Conservation (phyloP, 805 yeast genomes). For the Candida quercuum region DNA sequence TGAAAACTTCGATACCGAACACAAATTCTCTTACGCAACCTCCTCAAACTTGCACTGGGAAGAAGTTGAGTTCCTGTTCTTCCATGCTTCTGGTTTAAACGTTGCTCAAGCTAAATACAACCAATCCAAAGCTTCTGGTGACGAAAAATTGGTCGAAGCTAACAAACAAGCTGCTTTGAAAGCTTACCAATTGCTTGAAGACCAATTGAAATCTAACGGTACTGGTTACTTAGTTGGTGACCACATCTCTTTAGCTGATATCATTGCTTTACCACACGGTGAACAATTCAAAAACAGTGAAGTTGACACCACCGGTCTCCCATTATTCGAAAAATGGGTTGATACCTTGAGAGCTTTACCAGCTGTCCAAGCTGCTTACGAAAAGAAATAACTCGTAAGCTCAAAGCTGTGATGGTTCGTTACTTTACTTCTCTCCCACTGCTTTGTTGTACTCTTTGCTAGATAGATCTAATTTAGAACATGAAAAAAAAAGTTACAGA, state of each 20-base stretch:
- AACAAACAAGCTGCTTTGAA: slow-evolving; percentile 29
- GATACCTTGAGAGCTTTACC: slow-evolving; percentile 6
- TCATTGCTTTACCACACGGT: slow-evolving; percentile 34
- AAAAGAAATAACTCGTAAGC: slow-evolving; percentile 2
- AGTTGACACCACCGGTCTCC: slow-evolving; percentile 10
- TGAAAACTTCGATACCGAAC: slow-evolving; percentile 51
- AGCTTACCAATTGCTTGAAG: slow-evolving; percentile 46
- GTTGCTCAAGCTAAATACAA: slow-evolving; percentile 58
- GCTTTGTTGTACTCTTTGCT: no score
- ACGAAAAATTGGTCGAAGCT: slow-evolving; percentile 39
- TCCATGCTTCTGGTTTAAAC: slow-evolving; percentile 54
- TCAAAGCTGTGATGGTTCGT: no score
- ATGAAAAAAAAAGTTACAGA: not conserved
- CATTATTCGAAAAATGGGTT: slow-evolving; percentile 12
- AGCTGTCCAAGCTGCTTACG: slow-evolving; percentile 10
- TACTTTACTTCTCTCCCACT: no score
- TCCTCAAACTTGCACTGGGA: slow-evolving; percentile 43
- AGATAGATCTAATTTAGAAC: no score
- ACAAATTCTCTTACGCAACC: slow-evolving; percentile 31
- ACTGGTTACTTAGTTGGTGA: slow-evolving; percentile 54
- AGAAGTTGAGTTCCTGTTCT: slow-evolving; percentile 45
- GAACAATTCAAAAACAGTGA: slow-evolving; percentile 1
- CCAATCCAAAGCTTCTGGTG: slow-evolving; percentile 31
- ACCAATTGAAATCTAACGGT: slow-evolving; percentile 36
- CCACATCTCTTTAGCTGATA: slow-evolving; percentile 55